A percentile compares a stretch with the other conserved stretches of the same genome.
These are phyloP conservation scores for Limonium bicolor DNA, from an alignment of 148 eudicot species.

Conservation along the genomic window DNA sequence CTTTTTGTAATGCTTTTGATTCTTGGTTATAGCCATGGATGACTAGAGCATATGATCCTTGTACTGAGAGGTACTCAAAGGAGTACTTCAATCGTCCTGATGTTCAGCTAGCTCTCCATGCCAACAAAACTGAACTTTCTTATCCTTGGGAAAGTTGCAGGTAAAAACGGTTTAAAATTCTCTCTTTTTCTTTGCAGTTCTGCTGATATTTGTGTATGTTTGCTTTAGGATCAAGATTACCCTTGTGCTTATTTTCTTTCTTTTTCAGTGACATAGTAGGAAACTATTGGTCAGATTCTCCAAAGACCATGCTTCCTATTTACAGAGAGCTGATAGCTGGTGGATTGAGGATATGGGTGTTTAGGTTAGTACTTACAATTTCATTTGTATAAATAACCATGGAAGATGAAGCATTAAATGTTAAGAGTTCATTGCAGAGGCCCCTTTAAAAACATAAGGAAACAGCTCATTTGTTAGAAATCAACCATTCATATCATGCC, in stretches of 20 bases:
- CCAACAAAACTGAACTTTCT: conserved; percentile 43
- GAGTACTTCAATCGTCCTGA: conserved; percentile 76
- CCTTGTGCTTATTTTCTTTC: neutral
- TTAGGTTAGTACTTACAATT: conserved; percentile 26
- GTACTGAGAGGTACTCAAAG: conserved; percentile 72
- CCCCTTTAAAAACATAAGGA: no score
- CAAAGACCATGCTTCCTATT: conserved; percentile 86
- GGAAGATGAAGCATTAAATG: no score
- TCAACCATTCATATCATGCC: no score
- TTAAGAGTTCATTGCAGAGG: no score
- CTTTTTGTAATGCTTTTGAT: no score
- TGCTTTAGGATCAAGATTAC: no score
- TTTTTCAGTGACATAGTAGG: conserved; percentile 62
- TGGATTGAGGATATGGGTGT: conserved; percentile 84
- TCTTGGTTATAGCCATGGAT: conserved; percentile 99
- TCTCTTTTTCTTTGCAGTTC: neutral
- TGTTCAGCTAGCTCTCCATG: conserved; percentile 83
- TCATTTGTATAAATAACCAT: neutral
- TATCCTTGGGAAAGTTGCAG: conserved; percentile 87
- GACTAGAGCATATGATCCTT: conserved; percentile 92
- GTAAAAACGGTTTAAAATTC: conserved; percentile 14
- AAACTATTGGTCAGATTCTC: conserved; percentile 77
- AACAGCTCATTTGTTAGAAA: no score
- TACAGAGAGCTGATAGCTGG: conserved; percentile 74
- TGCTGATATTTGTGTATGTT: neutral